A percentile compares a stretch with the other conserved stretches of the same genome.
phyloP scores from a whole-genome alignment of 208 protist species.

The Acanthamoeba sp. region DNA sequence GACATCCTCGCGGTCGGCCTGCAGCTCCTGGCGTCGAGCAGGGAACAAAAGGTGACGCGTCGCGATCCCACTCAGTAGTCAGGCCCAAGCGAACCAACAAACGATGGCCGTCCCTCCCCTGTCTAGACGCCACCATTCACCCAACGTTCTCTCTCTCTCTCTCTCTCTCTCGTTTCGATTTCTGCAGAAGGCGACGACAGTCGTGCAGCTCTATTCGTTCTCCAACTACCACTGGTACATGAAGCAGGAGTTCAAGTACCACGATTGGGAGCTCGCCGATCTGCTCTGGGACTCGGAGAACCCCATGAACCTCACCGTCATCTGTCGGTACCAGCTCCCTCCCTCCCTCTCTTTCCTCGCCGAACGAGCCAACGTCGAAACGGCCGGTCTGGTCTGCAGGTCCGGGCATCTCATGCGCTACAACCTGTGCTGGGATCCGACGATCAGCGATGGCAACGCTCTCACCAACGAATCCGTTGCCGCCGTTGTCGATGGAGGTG shows the following conservation, averaged over 20 bases:
- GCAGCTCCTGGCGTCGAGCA: background rate
- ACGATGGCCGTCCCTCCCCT: no score
- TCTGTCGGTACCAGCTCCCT: slow-evolving; percentile 5
- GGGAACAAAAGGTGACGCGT: background rate
- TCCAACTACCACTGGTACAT: slow-evolving; percentile 88
- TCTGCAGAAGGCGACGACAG: background rate
- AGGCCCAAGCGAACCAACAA: no score
- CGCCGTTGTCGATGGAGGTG: slow-evolving; percentile 83
- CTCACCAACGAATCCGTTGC: slow-evolving; percentile 50
- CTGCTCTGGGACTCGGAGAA: slow-evolving; percentile 75
- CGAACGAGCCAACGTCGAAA: no score
- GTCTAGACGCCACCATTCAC: no score
- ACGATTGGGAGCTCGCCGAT: slow-evolving; percentile 15
- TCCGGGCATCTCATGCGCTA: slow-evolving; percentile 58
- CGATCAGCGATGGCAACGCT: slow-evolving; percentile 44
- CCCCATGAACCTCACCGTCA: slow-evolving; percentile 60
- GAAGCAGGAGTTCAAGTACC: slow-evolving; percentile 80
- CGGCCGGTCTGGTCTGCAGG: background rate
- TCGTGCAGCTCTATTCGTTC: slow-evolving; percentile 80
- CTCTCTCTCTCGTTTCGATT: background rate
- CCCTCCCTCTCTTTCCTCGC: background rate
- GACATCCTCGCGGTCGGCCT: slow-evolving; percentile 76
- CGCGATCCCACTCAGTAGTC: no score
- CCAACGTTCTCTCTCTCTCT: no score
- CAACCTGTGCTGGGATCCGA: slow-evolving; percentile 59